Percentiles rank a stretch among this genome's conserved stretches.
These are phyloP conservation scores for Leucoagaricus sp. DNA, from an alignment of 1,284 basidiomycete genomes.

Conservation along the genomic window DNA sequence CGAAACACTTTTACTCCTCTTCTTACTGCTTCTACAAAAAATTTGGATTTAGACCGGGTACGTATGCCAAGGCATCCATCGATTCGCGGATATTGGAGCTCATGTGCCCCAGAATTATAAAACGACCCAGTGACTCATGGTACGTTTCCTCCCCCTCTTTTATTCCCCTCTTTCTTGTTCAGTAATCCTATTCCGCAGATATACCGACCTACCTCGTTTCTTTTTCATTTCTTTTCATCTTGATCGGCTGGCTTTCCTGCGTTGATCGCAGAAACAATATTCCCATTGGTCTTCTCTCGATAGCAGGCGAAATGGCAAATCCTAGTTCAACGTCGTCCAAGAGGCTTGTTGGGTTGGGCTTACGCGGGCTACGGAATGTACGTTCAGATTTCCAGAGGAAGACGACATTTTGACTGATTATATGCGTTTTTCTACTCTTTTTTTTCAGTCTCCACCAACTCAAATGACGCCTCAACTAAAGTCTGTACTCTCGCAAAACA, in stretches of 20 bases:
- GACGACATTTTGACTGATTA: not conserved
- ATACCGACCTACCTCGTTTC: too few relatives aligned
- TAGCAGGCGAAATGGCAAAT: not conserved
- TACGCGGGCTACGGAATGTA: constrained; percentile 8
- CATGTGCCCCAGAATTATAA: too few relatives aligned
- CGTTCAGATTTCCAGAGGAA: not conserved
- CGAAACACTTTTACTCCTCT: not conserved
- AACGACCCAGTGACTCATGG: not conserved
- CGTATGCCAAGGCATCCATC: not conserved
- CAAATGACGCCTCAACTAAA: not conserved
- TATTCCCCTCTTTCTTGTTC: not conserved
- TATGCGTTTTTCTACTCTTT: not conserved
- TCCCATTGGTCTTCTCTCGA: not conserved
- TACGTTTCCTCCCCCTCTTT: not conserved
- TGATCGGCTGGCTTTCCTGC: not conserved
- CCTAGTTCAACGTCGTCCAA: constrained; percentile 9
- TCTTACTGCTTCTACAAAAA: not conserved
- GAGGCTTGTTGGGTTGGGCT: constrained; percentile 6
- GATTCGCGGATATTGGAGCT: too few relatives aligned
- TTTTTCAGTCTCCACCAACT: not conserved
- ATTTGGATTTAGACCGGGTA: not conserved
- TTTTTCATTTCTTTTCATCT: not conserved
- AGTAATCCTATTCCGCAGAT: not conserved
- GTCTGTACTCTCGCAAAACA: not conserved
- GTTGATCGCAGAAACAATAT: not conserved